Percentiles rank a stretch among this genome's conserved stretches.
phyloP scores from a whole-genome alignment of 495 filamentous ascomycete species.

The Hypoxylon cercidicola region DNA sequence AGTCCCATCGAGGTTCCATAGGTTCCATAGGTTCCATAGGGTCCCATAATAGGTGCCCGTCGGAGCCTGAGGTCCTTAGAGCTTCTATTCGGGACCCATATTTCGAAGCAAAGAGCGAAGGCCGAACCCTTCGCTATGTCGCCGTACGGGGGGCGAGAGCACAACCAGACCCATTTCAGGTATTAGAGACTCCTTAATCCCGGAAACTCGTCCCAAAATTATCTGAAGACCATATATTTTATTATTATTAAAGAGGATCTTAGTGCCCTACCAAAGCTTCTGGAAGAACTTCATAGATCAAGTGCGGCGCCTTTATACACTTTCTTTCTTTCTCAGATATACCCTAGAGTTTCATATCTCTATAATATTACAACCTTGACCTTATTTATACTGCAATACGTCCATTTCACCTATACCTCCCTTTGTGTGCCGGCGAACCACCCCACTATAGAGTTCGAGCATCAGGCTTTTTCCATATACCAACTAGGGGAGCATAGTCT shows the following conservation, averaged over 20 bases:
- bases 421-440: neutral
- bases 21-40: constrained; percentile 1
- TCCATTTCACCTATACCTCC: neutral
- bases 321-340: constrained; percentile 10
- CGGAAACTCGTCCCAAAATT: constrained; percentile 19
- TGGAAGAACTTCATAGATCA: constrained; percentile 10
- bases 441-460: neutral
- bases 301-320: constrained; percentile 24
- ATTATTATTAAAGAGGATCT: constrained; percentile 31
- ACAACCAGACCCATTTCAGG: neutral
- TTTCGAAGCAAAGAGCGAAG: constrained; percentile 35
- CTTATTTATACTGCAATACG: neutral
- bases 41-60: no score
- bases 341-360: neutral
- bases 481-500: neutral
- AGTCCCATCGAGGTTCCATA: constrained; percentile 7
- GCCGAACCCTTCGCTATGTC: constrained; percentile 33
- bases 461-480: neutral
- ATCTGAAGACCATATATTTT: constrained; percentile 17
- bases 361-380: neutral
- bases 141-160: neutral
- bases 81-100: constrained; percentile 22
- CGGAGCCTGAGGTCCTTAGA: no score
- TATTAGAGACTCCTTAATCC: constrained; percentile 32
- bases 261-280: constrained; percentile 16